phyloP scores from a whole-genome alignment of 2,329 filamentous ascomycete species.

The Nigrospora oryzae region DNA sequence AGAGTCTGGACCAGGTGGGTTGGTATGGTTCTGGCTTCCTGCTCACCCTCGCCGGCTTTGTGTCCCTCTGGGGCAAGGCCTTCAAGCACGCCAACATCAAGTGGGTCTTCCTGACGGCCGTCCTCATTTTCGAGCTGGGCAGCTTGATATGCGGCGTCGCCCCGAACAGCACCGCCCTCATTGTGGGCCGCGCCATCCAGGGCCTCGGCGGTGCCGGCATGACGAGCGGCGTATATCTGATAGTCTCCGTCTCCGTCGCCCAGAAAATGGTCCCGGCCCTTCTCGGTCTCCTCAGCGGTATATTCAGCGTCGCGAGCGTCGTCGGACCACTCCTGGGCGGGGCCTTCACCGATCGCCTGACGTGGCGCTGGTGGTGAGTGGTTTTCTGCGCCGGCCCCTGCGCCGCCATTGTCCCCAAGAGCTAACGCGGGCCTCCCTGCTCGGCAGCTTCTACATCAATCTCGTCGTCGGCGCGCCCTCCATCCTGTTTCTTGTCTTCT shows the following conservation, averaged over 20 bases:
- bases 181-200: constrained; percentile 27
- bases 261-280: constrained; percentile 26
- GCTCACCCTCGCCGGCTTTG: background rate
- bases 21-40: constrained; percentile 3
- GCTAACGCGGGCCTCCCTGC: background rate
- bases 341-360: constrained; percentile 16
- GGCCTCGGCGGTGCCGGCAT: constrained; percentile 27
- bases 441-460: constrained; percentile 13
- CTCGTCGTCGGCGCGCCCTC: constrained; percentile 10
- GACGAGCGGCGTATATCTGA: constrained; percentile 21
- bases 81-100: background rate
- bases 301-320: constrained; percentile 26
- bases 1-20: background rate
- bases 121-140: constrained; percentile 1
- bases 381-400: background rate
- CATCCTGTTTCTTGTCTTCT: constrained; percentile 11
- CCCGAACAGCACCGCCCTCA: constrained; percentile 23
- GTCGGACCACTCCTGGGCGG: constrained; percentile 17
- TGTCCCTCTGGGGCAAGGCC: background rate
- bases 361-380: constrained; percentile 20
- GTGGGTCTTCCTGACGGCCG: background rate
- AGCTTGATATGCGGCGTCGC: constrained; percentile 5
- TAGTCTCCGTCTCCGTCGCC: constrained; percentile 21
- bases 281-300: constrained; percentile 24
- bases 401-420: background rate